A percentile compares a stretch with the other conserved stretches of the same genome.
Evolutionary conservation across 768 basidiomycete genomes (phyloP).

Genomic region (Roridomyces roridus): DNA sequence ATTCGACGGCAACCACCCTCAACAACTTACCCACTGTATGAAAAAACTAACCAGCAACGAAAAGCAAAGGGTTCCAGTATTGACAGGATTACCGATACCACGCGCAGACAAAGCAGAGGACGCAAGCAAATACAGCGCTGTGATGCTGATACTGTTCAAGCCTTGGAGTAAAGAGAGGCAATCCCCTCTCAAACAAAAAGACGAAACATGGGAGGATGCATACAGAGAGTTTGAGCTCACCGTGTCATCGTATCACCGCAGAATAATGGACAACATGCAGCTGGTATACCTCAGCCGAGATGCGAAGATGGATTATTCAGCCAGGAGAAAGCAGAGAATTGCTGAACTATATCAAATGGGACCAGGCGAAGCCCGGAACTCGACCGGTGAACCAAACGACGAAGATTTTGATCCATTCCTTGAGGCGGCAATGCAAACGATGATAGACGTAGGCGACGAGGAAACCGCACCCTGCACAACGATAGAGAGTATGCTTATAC

Average conservation of each 20-base stretch:
- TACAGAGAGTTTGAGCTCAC: background rate
- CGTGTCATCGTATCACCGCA: background rate
- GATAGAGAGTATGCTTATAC: too few species aligned
- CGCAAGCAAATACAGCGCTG: slow-evolving; percentile 2
- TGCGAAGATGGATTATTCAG: slow-evolving; percentile 11
- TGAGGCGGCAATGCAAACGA: slow-evolving; percentile 1
- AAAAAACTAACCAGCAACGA: background rate
- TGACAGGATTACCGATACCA: slow-evolving; percentile 8
- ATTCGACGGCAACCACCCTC: slow-evolving; percentile 16
- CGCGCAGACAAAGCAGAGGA: slow-evolving; percentile 10
- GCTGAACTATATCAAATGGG: background rate
- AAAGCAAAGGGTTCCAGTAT: background rate
- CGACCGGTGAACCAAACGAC: background rate
- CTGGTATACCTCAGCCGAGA: slow-evolving; percentile 12
- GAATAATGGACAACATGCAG: slow-evolving; percentile 10
- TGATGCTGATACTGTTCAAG: slow-evolving; percentile 1
- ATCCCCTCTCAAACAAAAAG: background rate
- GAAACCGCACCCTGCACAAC: too few species aligned
- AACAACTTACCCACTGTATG: slow-evolving; percentile 12
- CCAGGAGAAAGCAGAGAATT: background rate
- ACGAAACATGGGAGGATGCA: background rate
- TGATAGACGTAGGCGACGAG: background rate
- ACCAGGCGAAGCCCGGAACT: background rate
- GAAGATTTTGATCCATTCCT: slow-evolving; percentile 1
- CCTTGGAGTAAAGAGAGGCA: background rate